Conservation (phyloP, 352 stramenopile genomes). For the Pythium monospermum region DNA sequence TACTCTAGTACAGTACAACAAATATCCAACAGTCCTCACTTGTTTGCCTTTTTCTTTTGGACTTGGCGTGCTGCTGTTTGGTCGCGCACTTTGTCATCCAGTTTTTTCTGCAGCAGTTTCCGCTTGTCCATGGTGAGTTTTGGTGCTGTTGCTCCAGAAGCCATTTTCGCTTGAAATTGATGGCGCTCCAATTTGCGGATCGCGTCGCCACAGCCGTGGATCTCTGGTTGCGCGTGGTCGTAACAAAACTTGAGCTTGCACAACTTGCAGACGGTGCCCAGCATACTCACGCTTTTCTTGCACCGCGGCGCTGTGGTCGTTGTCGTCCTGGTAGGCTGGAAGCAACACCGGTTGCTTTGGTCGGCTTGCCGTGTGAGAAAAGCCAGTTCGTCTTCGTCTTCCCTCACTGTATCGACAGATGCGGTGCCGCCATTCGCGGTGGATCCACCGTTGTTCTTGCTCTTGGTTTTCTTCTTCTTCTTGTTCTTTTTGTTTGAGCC, state of each 20-base stretch:
- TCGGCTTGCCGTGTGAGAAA: conserved; percentile 63
- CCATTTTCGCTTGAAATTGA: conserved; percentile 50
- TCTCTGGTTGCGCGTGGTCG: conserved; percentile 61
- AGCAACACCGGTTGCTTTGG: conserved; percentile 48
- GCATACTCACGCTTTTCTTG: conserved; percentile 51
- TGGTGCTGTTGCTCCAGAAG: too few relatives aligned
- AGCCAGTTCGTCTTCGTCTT: conserved; percentile 63
- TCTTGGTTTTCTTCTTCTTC: conserved; percentile 48
- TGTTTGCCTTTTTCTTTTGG: conserved; percentile 46
- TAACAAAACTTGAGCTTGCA: conserved; percentile 88
- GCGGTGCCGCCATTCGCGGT: conserved; percentile 18
- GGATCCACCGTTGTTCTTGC: conserved; percentile 10
- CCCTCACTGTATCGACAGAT: conserved; percentile 26
- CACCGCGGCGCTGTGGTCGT: conserved; percentile 24
- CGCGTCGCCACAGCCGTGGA: conserved; percentile 72
- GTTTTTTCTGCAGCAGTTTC: conserved; percentile 67
- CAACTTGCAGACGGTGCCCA: conserved; percentile 71
- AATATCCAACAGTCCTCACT: conserved; percentile 5
- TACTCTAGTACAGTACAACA: neutral
- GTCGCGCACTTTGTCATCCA: conserved; percentile 54
- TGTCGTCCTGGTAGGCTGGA: conserved; percentile 32
- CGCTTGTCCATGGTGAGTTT: conserved; percentile 50
- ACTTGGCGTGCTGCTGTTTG: conserved; percentile 44
- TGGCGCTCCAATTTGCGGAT: conserved; percentile 53
- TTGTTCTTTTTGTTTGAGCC: conserved; percentile 24